A percentile compares a stretch with the other conserved stretches of the same genome.
Conservation (phyloP, 352 stramenopile genomes). For the Globisporangium radiosum region DNA sequence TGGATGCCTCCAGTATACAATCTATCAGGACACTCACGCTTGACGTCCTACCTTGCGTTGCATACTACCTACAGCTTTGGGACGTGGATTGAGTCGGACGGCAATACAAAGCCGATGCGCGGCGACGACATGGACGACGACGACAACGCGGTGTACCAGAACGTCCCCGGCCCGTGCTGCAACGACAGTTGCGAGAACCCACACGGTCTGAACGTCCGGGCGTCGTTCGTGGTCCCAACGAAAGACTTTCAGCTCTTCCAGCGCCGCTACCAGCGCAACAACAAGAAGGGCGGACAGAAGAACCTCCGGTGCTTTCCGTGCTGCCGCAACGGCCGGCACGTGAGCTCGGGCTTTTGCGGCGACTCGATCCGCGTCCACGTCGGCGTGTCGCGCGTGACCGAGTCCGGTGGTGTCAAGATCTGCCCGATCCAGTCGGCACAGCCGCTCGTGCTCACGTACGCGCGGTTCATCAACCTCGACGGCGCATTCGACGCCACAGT, state of each 20-base stretch:
- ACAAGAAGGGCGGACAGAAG: slow-evolving; percentile 87
- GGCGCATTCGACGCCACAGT: slow-evolving; percentile 61
- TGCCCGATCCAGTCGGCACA: slow-evolving; percentile 56
- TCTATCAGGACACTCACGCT: too few species aligned
- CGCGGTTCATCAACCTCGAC: slow-evolving; percentile 69
- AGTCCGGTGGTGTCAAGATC: slow-evolving; percentile 76
- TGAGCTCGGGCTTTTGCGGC: slow-evolving; percentile 82
- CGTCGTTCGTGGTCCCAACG: slow-evolving; percentile 71
- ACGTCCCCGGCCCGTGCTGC: slow-evolving; percentile 66
- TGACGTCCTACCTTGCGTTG: too few species aligned
- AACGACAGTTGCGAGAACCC: slow-evolving; percentile 82
- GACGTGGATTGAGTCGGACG: slow-evolving; percentile 79
- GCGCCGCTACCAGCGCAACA: slow-evolving; percentile 82
- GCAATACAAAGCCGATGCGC: slow-evolving; percentile 73
- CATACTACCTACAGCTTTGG: slow-evolving; percentile 31
- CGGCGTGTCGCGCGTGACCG: slow-evolving; percentile 62
- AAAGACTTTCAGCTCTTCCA: slow-evolving; percentile 81
- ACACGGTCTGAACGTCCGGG: slow-evolving; percentile 68
- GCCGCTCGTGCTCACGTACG: slow-evolving; percentile 57
- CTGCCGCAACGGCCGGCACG: slow-evolving; percentile 73
- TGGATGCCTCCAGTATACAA: neutral
- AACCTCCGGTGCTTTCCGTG: slow-evolving; percentile 86
- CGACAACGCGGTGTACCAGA: slow-evolving; percentile 64
- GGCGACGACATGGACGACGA: slow-evolving; percentile 64
- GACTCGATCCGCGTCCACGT: slow-evolving; percentile 82